Conservation (phyloP, 1,284 basidiomycete species). For the Mycena sp. region DNA sequence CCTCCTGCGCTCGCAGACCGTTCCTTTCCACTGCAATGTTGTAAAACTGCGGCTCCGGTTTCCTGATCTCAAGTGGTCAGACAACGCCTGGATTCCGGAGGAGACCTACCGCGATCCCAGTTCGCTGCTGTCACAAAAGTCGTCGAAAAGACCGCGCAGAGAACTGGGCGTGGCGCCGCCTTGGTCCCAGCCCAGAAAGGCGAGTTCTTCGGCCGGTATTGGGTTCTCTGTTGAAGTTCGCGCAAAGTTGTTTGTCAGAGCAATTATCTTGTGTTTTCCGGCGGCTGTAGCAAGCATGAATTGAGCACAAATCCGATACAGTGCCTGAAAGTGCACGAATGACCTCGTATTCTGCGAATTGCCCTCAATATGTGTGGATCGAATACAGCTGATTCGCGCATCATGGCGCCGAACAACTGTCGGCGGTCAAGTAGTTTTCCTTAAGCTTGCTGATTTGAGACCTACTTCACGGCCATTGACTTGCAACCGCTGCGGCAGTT, state of each 20-base stretch:
- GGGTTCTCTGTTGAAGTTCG: constrained; percentile 43
- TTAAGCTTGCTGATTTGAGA: background rate
- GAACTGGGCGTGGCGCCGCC: constrained; percentile 61
- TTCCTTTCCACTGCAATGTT: constrained; percentile 75
- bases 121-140: constrained; percentile 88
- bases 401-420: constrained; percentile 84
- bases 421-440: constrained; percentile 1
- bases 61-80: constrained; percentile 52
- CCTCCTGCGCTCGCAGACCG: constrained; percentile 65
- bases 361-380: constrained; percentile 72
- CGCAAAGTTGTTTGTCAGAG: constrained; percentile 81
- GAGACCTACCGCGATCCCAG: constrained; percentile 75
- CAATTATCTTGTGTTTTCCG: constrained; percentile 70
- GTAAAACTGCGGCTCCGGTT: constrained; percentile 80
- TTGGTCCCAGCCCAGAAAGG: constrained; percentile 75
- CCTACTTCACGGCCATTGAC: constrained; percentile 79
- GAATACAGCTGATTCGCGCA: constrained; percentile 65
- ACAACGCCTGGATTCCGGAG: background rate
- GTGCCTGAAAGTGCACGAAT: constrained; percentile 46
- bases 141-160: constrained; percentile 74
- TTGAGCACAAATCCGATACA: constrained; percentile 40
- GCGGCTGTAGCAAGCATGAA: constrained; percentile 54
- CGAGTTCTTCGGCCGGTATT: constrained; percentile 60
- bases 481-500: constrained; percentile 60
- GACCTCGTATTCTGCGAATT: constrained; percentile 75